phyloP scores from a whole-genome alignment of 257 asterid genomes.

The Cordia subcordata region DNA sequence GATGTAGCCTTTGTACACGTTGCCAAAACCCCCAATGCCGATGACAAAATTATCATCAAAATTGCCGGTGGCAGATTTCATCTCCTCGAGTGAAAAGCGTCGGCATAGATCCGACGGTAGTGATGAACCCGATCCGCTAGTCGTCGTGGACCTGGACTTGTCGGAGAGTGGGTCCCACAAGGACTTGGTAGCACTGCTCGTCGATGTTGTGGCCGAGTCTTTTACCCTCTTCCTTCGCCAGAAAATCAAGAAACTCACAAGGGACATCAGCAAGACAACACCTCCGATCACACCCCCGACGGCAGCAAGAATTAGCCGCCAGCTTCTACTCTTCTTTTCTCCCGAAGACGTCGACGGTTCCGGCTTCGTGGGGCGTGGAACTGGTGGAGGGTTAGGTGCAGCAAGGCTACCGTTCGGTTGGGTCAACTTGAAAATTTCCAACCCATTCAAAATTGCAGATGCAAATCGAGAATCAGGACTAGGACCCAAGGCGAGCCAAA shows the following conservation, averaged over 20 bases:
- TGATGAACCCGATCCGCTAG: slow-evolving; percentile 20
- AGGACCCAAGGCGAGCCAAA: slow-evolving; percentile 35
- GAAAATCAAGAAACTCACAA: slow-evolving; percentile 19
- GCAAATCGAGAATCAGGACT: not conserved
- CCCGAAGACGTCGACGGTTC: not conserved
- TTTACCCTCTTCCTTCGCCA: slow-evolving; percentile 24
- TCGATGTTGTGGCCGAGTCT: slow-evolving; percentile 15
- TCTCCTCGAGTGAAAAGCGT: slow-evolving; percentile 42
- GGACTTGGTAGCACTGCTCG: slow-evolving; percentile 16
- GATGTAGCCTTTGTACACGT: slow-evolving; percentile 47
- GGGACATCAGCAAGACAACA: slow-evolving; percentile 10
- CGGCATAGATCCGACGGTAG: slow-evolving; percentile 33
- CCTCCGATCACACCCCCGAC: slow-evolving; percentile 30
- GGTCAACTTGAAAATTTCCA: slow-evolving; percentile 58
- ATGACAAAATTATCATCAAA: slow-evolving; percentile 34
- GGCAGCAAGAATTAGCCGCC: not conserved
- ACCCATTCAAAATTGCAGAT: slow-evolving; percentile 45
- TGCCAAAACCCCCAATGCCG: slow-evolving; percentile 62
- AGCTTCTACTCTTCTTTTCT: not conserved
- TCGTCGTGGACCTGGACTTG: slow-evolving; percentile 26
- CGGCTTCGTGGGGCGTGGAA: not conserved
- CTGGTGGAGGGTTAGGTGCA: slow-evolving; percentile 35
- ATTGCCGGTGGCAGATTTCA: slow-evolving; percentile 34
- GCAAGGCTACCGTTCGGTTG: slow-evolving; percentile 29
- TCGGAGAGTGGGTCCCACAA: slow-evolving; percentile 31